Evolutionary conservation across 75 land plant species (phyloP).

Genomic region (Azolla pinnata): DNA sequence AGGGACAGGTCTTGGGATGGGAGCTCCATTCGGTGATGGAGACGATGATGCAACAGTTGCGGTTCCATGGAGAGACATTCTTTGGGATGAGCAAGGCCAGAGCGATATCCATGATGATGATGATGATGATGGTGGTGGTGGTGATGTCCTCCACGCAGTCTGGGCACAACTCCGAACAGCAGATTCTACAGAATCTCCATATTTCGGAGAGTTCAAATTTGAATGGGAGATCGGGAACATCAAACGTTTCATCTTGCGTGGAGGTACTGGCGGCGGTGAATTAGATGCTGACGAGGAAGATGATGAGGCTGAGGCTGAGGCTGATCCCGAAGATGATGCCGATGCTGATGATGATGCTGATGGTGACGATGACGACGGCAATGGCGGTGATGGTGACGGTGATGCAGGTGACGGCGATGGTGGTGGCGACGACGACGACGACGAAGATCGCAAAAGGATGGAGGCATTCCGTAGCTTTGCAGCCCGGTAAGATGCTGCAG

Average conservation of each 20-base stretch:
- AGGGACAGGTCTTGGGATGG: slow-evolving; percentile 75
- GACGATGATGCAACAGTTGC: not conserved
- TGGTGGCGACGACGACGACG: not conserved
- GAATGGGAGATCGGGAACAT: too few species aligned
- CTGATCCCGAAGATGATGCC: too few species aligned
- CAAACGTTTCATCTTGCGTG: too few species aligned
- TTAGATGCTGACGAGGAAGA: too few species aligned
- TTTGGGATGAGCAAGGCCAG: not conserved
- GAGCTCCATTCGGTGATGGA: slow-evolving; percentile 7
- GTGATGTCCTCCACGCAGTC: not conserved
- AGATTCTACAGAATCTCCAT: not conserved
- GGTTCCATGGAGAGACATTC: not conserved
- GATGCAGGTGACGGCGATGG: not conserved
- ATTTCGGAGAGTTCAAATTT: too few species aligned
- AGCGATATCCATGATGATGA: not conserved
- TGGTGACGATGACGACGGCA: too few species aligned
- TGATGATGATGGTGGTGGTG: not conserved
- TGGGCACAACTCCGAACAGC: not conserved
- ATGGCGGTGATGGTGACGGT: too few species aligned
- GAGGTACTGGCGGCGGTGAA: too few species aligned
- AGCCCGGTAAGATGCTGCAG: not conserved
- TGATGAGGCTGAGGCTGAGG: too few species aligned
- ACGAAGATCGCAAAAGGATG: not conserved
- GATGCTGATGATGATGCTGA: too few species aligned
- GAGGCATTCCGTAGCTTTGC: not conserved